Conservation (phyloP, 1,139 yeast genomes). For the Nakaseomyces bracarensis region DNA sequence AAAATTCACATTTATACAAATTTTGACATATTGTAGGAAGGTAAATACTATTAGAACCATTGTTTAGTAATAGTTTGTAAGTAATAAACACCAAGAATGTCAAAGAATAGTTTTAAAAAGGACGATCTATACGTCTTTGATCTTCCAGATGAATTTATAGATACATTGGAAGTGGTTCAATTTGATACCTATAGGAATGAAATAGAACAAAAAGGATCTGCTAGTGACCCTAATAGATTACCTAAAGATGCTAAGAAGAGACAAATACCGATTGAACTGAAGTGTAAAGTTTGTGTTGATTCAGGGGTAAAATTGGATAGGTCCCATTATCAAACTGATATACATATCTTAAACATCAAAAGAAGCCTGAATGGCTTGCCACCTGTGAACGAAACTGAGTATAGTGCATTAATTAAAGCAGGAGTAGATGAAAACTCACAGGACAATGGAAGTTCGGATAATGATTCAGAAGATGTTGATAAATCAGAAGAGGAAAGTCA, state of each 20-base stretch:
- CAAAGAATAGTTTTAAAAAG: slow-evolving; percentile 18
- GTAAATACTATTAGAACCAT: no score
- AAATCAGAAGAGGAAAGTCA: neutral
- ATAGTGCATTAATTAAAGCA: slow-evolving; percentile 47
- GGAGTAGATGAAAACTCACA: slow-evolving; percentile 16
- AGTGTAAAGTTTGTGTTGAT: slow-evolving; percentile 2
- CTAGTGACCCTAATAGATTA: slow-evolving; percentile 10
- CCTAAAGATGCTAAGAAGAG: slow-evolving; percentile 5
- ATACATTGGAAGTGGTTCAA: slow-evolving; percentile 45
- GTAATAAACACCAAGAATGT: slow-evolving; percentile 2
- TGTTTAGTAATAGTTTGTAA: no score
- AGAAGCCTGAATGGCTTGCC: slow-evolving; percentile 42
- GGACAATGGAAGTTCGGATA: slow-evolving; percentile 40
- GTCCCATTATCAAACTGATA: slow-evolving; percentile 54
- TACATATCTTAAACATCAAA: slow-evolving; percentile 53
- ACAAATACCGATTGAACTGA: neutral
- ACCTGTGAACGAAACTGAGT: slow-evolving; percentile 49
- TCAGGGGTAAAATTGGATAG: slow-evolving; percentile 19
- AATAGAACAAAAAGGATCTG: slow-evolving; percentile 18
- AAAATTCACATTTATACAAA: no score
- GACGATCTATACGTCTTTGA: slow-evolving; percentile 48
- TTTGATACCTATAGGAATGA: slow-evolving; percentile 46
- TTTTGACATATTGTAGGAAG: no score
- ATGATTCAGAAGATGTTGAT: slow-evolving; percentile 9
- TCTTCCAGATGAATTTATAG: slow-evolving; percentile 37